Evolutionary conservation across 805 yeast species (phyloP).

Genomic region (Cyberlindnera maclurae): DNA sequence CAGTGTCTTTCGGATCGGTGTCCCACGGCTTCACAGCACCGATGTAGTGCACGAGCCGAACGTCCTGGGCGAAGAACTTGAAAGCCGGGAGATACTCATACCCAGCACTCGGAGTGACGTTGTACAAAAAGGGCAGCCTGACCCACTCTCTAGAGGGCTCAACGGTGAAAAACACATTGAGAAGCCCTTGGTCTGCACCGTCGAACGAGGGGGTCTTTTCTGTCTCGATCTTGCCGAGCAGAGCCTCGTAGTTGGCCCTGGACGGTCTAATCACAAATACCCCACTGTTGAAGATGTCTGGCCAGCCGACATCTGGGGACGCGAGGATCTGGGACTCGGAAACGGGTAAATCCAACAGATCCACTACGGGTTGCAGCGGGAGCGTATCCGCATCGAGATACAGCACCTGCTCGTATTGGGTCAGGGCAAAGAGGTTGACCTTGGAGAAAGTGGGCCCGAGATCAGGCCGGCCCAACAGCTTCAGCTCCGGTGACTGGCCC

Average conservation of each 20-base stretch:
- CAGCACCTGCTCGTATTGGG: constrained; percentile 37
- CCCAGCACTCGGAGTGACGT: constrained; percentile 66
- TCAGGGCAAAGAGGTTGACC: constrained; percentile 41
- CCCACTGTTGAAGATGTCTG: constrained; percentile 80
- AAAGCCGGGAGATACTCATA: constrained; percentile 74
- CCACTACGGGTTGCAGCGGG: constrained; percentile 30
- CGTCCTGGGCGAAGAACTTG: constrained; percentile 38
- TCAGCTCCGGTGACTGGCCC: constrained; percentile 21
- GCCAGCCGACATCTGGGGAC: constrained; percentile 81
- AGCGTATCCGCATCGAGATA: constrained; percentile 64
- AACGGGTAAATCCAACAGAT: constrained; percentile 13
- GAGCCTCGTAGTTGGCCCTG: constrained; percentile 30
- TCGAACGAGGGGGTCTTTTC: constrained; percentile 47
- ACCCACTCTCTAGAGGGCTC: constrained; percentile 42
- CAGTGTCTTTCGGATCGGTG: constrained; percentile 11
- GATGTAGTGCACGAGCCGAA: constrained; percentile 56
- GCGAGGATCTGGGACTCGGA: constrained; percentile 29
- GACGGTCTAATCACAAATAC: constrained; percentile 54
- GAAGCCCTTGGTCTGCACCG: constrained; percentile 86
- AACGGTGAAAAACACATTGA: constrained; percentile 55
- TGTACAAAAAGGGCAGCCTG: constrained; percentile 71
- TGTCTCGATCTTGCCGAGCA: constrained; percentile 27
- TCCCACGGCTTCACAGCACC: constrained; percentile 58
- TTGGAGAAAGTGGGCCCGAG: constrained; percentile 44
- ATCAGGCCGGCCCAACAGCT: constrained; percentile 42